These are phyloP conservation scores for Aspergillus clavatus DNA, from an alignment of 2,329 filamentous ascomycete genomes.

Conservation along the genomic window DNA sequence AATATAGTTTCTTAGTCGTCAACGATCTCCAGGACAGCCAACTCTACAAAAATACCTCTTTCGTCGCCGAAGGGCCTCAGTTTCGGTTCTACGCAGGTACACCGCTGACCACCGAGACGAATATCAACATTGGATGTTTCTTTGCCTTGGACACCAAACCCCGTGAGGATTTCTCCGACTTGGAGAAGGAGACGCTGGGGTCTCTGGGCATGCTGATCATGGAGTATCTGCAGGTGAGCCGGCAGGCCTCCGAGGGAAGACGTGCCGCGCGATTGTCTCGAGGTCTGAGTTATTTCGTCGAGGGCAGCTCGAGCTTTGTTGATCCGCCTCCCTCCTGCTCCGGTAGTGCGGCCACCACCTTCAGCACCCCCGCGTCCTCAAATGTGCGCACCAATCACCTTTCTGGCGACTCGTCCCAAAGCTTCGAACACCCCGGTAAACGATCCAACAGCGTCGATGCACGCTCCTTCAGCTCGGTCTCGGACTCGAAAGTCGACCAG, in stretches of 20 bases:
- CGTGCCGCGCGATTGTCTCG: conserved; percentile 51
- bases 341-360: conserved; percentile 14
- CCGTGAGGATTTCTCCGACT: conserved; percentile 42
- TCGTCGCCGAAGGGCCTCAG: conserved; percentile 31
- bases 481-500: conserved; percentile 25
- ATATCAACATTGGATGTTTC: conserved; percentile 57
- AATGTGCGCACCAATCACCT: conserved; percentile 20
- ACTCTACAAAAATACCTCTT: conserved; percentile 33
- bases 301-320: conserved; percentile 45
- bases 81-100: conserved; percentile 55
- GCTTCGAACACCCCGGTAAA: conserved; percentile 17
- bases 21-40: conserved; percentile 38
- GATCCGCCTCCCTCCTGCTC: conserved; percentile 24
- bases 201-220: conserved; percentile 55
- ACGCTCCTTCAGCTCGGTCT: conserved; percentile 23
- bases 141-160: conserved; percentile 56
- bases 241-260: conserved; percentile 50
- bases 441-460: conserved; percentile 28
- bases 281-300: conserved; percentile 52
- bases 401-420: conserved; percentile 22
- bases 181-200: conserved; percentile 48
- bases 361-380: conserved; percentile 19
- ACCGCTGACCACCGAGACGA: conserved; percentile 55
- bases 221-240: conserved; percentile 56
- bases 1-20: conserved; percentile 31